Base-by-base conservation (phyloP, 2,329 filamentous ascomycete species). In the Cladophialophora exuberans region DNA sequence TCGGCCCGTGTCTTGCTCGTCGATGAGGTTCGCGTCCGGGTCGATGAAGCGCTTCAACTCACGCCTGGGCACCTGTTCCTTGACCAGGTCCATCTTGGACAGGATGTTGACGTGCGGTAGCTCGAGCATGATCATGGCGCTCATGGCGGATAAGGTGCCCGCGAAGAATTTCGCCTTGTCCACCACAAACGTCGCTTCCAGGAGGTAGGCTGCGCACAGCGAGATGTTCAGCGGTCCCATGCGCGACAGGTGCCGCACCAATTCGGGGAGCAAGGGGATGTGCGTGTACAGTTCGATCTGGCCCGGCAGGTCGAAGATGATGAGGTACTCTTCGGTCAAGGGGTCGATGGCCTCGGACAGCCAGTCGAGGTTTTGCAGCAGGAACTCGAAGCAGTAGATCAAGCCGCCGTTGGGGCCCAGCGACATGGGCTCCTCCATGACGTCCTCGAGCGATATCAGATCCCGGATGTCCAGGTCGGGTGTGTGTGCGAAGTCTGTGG, bases 281-380 rank as follows among this genome's bases (percentile, higher is more conserved):
- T 99, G 94, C 2, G 93, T 97, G 76, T 97, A 99, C 11, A 99
- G 84, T 76, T 99, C 94, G 72, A 99, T 97, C 77, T 99, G 94
- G 54, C 94, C 94, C 0, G 94, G 94, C 89, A 97, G 97, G 75
- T 99, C 94, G 75, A 99, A 91, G 61, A 99, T 89, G 72, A 97
- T 96, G 60, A 99, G 83, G 72, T 96, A 97, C 67, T 97, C 94
- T 66, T 99, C 94, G 7, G 90, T 93, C 53, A 96, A 79, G 36
- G 85, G 83, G 65, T 96, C 90, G 52, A 97, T 84, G 15, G 88
- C 85, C 60, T 95, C 88, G 42, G 88, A 89, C 45, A 97, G 78
- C 74, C 94, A 97, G 74, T 96, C 91, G 60, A 96, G 85, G 70
- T 97, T 96, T 71, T 96, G 89, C 70, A 96, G 85, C 41, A 97